Conservation (phyloP, 31 red algal species). For the Odonthalia washingtoniensis region DNA sequence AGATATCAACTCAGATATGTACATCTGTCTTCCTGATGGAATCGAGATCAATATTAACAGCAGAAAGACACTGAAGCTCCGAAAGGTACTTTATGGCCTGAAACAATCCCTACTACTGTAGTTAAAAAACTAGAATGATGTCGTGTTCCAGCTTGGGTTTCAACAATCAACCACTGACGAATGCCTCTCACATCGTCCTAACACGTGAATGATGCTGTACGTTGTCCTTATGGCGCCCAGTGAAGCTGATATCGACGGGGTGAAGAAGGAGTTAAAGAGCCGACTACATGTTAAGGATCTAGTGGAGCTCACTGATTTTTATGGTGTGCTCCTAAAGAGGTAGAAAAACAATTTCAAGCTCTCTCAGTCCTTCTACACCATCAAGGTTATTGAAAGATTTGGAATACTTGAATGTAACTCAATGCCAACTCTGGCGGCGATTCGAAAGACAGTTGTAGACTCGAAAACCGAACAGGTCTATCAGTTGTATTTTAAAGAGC, state of each 20-base stretch:
- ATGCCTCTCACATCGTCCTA: neutral
- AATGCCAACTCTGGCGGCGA: neutral
- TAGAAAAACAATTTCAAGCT: too few species aligned
- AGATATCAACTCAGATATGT: neutral
- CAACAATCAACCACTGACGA: conserved; percentile 2
- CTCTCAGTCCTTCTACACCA: conserved; percentile 6
- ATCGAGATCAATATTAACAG: neutral
- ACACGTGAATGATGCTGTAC: neutral
- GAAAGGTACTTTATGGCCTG: neutral
- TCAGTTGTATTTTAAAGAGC: neutral
- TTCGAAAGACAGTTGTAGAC: neutral
- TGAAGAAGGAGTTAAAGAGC: too few species aligned
- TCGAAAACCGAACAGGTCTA: neutral
- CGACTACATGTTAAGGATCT: too few species aligned
- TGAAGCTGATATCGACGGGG: neutral
- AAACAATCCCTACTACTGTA: neutral
- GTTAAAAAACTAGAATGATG: neutral
- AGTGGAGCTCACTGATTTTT: too few species aligned
- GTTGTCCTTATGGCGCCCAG: neutral
- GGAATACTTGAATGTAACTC: neutral
- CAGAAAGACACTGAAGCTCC: neutral
- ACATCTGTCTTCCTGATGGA: conserved; percentile 4
- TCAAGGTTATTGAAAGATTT: neutral
- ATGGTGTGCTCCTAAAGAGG: too few species aligned
- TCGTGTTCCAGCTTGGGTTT: neutral